These are phyloP conservation scores for Colletotrichum sp. DNA, from an alignment of 2,329 filamentous ascomycete genomes.

Conservation along the genomic window DNA sequence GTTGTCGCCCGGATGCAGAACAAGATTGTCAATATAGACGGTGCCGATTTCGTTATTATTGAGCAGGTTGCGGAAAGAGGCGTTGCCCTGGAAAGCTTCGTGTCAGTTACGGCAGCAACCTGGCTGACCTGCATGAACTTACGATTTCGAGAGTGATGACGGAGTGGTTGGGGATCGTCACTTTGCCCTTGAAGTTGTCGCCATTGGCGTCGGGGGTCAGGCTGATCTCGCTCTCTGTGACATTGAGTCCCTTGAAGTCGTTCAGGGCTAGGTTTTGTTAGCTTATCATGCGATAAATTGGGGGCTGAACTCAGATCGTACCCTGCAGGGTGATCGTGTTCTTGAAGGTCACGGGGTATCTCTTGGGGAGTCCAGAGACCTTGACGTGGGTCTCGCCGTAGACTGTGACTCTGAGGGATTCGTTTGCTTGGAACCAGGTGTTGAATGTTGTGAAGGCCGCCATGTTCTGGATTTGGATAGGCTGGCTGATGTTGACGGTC, in stretches of 20 bases:
- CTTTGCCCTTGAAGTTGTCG: slow-evolving; percentile 66
- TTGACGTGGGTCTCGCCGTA: slow-evolving; percentile 57
- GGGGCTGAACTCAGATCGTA: slow-evolving; percentile 7
- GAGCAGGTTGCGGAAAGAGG: slow-evolving; percentile 64
- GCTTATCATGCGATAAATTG: not conserved
- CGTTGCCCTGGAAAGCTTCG: slow-evolving; percentile 57
- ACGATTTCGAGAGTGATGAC: slow-evolving; percentile 69
- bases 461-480: slow-evolving; percentile 49
- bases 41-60: slow-evolving; percentile 57
- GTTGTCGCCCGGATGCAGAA: slow-evolving; percentile 65
- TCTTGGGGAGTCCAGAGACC: slow-evolving; percentile 52
- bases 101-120: not conserved
- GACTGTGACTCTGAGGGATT: slow-evolving; percentile 55
- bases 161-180: slow-evolving; percentile 68
- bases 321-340: slow-evolving; percentile 57
- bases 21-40: slow-evolving; percentile 61
- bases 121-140: slow-evolving; percentile 31
- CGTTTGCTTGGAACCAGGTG: slow-evolving; percentile 55
- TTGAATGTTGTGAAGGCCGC: slow-evolving; percentile 61
- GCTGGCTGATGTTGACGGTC: slow-evolving; percentile 57
- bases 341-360: slow-evolving; percentile 58
- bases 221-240: slow-evolving; percentile 55
- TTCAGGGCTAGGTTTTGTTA: slow-evolving; percentile 46
- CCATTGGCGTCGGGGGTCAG: slow-evolving; percentile 42
- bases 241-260: slow-evolving; percentile 58